A percentile compares a stretch with the other conserved stretches of the same genome.
Conservation (phyloP, 2,329 filamentous ascomycete genomes). For the Trichoderma semiorbis region DNA sequence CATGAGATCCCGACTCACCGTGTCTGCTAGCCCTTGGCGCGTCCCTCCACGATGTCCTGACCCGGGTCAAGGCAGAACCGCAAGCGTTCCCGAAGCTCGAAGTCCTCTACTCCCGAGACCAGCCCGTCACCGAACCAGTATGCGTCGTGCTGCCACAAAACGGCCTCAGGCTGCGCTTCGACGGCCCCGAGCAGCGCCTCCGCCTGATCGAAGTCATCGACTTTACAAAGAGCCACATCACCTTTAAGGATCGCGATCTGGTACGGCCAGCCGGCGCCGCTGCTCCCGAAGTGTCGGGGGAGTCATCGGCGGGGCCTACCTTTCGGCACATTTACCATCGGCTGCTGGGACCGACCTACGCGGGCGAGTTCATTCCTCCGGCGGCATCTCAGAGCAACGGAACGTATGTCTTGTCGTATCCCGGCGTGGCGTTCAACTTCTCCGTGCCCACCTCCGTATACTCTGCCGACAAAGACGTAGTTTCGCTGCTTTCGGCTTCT, state of each 20-base stretch:
- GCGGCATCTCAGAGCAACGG: slow-evolving; percentile 54
- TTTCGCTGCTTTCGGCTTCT: slow-evolving; percentile 76
- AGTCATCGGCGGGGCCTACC: slow-evolving; percentile 57
- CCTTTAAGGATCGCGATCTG: slow-evolving; percentile 76
- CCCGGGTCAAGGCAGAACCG: slow-evolving; percentile 82
- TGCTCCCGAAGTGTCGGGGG: slow-evolving; percentile 31
- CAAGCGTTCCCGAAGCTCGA: slow-evolving; percentile 80
- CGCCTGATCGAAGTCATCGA: slow-evolving; percentile 88
- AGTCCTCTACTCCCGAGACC: slow-evolving; percentile 70
- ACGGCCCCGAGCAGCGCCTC: slow-evolving; percentile 86
- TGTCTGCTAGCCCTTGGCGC: slow-evolving; percentile 71
- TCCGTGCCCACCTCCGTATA: slow-evolving; percentile 71
- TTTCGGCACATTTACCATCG: slow-evolving; percentile 91
- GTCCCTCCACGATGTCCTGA: slow-evolving; percentile 85
- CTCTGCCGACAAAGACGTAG: slow-evolving; percentile 74
- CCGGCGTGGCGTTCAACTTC: slow-evolving; percentile 91
- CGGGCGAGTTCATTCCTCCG: slow-evolving; percentile 82
- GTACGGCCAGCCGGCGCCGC: slow-evolving; percentile 55
- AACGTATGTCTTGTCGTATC: slow-evolving; percentile 88
- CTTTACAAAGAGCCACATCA: slow-evolving; percentile 79
- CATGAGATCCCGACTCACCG: background rate
- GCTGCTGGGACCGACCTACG: slow-evolving; percentile 89
- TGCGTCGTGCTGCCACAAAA: slow-evolving; percentile 76
- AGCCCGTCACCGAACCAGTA: slow-evolving; percentile 72
- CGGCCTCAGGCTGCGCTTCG: slow-evolving; percentile 85